These are phyloP conservation scores for Boletus insuetus DNA, from an alignment of 768 basidiomycete genomes.

Conservation along the genomic window DNA sequence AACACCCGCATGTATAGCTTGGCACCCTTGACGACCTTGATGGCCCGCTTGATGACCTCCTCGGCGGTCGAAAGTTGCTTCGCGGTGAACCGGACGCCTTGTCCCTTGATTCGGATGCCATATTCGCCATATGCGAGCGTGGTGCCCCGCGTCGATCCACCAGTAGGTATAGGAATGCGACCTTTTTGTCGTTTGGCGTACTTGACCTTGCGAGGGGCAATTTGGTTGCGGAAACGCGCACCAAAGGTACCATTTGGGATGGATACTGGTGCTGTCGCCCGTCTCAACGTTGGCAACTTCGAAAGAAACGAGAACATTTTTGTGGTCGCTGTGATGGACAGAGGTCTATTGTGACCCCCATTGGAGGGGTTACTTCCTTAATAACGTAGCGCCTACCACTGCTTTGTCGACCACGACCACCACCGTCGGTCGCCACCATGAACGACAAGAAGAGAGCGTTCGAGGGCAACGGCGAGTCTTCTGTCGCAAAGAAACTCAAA, in stretches of 20 bases:
- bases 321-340: neutral
- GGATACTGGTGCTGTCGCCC: slow-evolving; percentile 4
- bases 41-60: slow-evolving; percentile 84
- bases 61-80: slow-evolving; percentile 88
- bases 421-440: slow-evolving; percentile 38
- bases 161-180: slow-evolving; percentile 76
- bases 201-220: slow-evolving; percentile 83
- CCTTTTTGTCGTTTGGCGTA: slow-evolving; percentile 91
- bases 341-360: slow-evolving; percentile 19
- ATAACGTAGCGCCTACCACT: no score
- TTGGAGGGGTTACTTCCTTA: slow-evolving; percentile 12
- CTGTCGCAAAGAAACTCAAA: slow-evolving; percentile 59
- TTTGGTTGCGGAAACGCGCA: slow-evolving; percentile 48
- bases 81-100: slow-evolving; percentile 77
- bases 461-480: slow-evolving; percentile 51
- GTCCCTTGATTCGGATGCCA: slow-evolving; percentile 85
- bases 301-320: slow-evolving; percentile 24
- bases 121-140: slow-evolving; percentile 90
- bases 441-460: slow-evolving; percentile 64
- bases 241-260: slow-evolving; percentile 18
- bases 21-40: slow-evolving; percentile 85
- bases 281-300: slow-evolving; percentile 14
- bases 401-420: slow-evolving; percentile 4
- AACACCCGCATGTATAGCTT: slow-evolving; percentile 89
- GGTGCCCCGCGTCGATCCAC: slow-evolving; percentile 92